Evolutionary conservation across 371 early-diverging fungal species (phyloP).

Genomic region (Apophysomyces trapeziformis): DNA sequence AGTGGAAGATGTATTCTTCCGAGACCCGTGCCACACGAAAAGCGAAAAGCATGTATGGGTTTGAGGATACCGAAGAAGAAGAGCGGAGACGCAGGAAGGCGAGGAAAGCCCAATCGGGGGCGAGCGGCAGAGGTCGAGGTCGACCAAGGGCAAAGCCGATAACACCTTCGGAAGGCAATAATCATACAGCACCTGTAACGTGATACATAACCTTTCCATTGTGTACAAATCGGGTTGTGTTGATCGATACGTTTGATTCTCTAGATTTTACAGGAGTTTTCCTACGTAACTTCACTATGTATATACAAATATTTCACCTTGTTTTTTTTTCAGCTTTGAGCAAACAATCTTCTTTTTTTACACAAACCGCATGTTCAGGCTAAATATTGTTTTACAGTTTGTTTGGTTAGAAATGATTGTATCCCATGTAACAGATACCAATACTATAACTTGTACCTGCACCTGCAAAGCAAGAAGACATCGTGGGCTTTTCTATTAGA

Average conservation of each 20-base stretch:
- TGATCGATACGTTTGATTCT: constrained; percentile 10
- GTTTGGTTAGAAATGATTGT: too few species aligned
- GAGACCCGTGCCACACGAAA: constrained; percentile 34
- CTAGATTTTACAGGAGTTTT: constrained; percentile 8
- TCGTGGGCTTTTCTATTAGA: too few species aligned
- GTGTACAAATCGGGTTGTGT: constrained; percentile 9
- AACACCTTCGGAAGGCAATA: neutral
- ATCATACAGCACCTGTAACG: constrained; percentile 8
- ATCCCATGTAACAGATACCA: too few species aligned
- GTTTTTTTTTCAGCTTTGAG: neutral
- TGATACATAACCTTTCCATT: constrained; percentile 5
- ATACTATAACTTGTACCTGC: too few species aligned
- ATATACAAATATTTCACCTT: constrained; percentile 8
- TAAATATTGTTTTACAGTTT: too few species aligned
- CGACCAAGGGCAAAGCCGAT: constrained; percentile 18
- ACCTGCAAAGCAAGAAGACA: too few species aligned
- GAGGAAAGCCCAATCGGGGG: constrained; percentile 7
- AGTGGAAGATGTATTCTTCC: constrained; percentile 46
- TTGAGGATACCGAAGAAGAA: constrained; percentile 20
- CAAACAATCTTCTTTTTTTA: neutral
- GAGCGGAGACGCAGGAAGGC: constrained; percentile 10
- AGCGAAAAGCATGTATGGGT: constrained; percentile 31
- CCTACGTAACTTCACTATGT: constrained; percentile 9
- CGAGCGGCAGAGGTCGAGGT: constrained; percentile 17
- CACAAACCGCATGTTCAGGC: neutral